phyloP scores from a whole-genome alignment of 2,329 filamentous ascomycete genomes.

The Fusarium tupiense region DNA sequence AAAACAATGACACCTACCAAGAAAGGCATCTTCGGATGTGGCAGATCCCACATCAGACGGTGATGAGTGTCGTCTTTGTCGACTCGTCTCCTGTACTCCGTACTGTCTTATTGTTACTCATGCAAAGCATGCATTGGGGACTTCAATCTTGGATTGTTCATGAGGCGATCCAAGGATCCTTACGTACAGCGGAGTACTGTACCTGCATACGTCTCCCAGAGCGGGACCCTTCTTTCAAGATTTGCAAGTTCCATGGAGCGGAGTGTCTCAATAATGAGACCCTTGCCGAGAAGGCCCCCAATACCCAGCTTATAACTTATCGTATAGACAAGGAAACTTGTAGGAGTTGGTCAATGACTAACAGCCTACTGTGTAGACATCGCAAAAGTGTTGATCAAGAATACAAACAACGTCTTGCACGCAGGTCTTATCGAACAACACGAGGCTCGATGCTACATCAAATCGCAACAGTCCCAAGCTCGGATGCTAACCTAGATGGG shows the following conservation, averaged over 20 bases:
- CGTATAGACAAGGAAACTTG: neutral
- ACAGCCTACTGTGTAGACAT: neutral
- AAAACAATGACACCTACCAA: constrained; percentile 15
- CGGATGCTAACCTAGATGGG: neutral
- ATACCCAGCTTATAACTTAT: constrained; percentile 1
- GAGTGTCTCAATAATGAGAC: neutral
- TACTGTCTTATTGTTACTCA: neutral
- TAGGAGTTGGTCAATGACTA: neutral
- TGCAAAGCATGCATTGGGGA: neutral
- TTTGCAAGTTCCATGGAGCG: constrained; percentile 13
- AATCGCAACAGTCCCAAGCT: neutral
- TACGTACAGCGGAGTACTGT: constrained; percentile 1
- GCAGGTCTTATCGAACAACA: neutral
- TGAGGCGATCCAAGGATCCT: neutral
- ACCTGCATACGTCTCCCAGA: constrained; percentile 17
- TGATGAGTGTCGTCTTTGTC: neutral
- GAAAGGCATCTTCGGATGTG: constrained; percentile 10
- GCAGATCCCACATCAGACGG: constrained; percentile 7
- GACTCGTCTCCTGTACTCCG: neutral
- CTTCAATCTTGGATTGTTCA: constrained; percentile 2
- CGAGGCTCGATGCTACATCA: neutral
- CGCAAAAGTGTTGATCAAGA: neutral
- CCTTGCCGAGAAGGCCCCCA: neutral
- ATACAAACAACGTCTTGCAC: neutral
- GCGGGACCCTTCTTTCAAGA: constrained; percentile 11